Evolutionary conservation across 768 basidiomycete species (phyloP).

Genomic region (Cystobasidium onofrii): DNA sequence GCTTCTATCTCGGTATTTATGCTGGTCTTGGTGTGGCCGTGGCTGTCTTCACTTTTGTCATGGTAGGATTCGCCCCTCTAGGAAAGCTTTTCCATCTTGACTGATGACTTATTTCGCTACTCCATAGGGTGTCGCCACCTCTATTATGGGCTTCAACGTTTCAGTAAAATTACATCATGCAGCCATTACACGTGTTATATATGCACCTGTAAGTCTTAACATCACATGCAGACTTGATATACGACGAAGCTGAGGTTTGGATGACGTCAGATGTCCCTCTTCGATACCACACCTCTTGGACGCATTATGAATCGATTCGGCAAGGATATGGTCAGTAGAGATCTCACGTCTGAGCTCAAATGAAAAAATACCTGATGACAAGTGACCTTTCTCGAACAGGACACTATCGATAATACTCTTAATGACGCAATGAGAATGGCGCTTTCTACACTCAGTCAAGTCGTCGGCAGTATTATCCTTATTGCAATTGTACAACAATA

Average conservation of each 20-base stretch:
- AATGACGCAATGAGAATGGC: conserved; percentile 68
- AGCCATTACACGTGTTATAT: conserved; percentile 63
- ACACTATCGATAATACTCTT: conserved; percentile 65
- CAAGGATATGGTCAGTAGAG: conserved; percentile 2
- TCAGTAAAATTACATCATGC: conserved; percentile 61
- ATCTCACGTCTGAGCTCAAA: too few relatives aligned
- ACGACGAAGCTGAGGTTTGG: too few relatives aligned
- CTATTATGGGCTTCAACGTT: conserved; percentile 66
- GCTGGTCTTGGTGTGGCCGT: conserved; percentile 51
- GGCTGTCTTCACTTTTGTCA: conserved; percentile 60
- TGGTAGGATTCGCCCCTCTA: conserved; percentile 47
- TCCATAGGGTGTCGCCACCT: conserved; percentile 41
- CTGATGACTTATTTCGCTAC: neutral
- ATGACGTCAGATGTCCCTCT: conserved; percentile 61
- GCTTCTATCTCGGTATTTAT: conserved; percentile 54
- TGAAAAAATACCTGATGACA: too few relatives aligned
- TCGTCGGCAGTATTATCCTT: conserved; percentile 52
- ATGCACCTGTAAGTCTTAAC: conserved; percentile 54
- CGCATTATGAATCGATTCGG: conserved; percentile 40
- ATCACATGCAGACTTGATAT: too few relatives aligned
- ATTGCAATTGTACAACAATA: conserved; percentile 63
- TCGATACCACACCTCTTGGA: conserved; percentile 57
- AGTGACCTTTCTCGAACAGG: too few relatives aligned
- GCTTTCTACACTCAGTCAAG: conserved; percentile 41
- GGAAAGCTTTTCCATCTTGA: too few relatives aligned